phyloP scores from a whole-genome alignment of 192 early-diverging fungal genomes.

The Spinellus fusiger region DNA sequence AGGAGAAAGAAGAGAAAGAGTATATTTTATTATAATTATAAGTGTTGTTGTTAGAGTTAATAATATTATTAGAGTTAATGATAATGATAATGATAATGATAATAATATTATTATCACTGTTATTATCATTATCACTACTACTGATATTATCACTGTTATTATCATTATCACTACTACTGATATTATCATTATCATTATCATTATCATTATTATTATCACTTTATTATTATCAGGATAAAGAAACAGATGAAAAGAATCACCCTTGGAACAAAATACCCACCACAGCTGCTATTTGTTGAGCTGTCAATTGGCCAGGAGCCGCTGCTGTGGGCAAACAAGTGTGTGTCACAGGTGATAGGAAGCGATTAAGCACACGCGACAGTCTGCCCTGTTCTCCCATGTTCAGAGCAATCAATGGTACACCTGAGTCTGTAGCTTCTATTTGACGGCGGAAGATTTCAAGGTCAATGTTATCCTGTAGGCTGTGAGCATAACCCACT shows the following conservation, averaged over 20 bases:
- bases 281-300: no score
- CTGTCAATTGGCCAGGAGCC: slow-evolving; percentile 88
- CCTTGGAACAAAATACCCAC: no score
- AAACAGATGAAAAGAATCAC: no score
- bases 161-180: neutral
- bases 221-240: no score
- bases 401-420: slow-evolving; percentile 85
- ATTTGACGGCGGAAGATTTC: slow-evolving; percentile 52
- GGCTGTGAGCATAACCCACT: slow-evolving; percentile 67
- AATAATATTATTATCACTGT: neutral
- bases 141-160: neutral
- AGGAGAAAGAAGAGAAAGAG: neutral
- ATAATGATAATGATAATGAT: no score
- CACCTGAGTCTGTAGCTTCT: slow-evolving; percentile 24
- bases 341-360: slow-evolving; percentile 90
- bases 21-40: neutral
- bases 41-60: neutral
- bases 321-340: slow-evolving; percentile 62
- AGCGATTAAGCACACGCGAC: slow-evolving; percentile 79
- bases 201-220: no score
- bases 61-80: neutral
- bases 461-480: slow-evolving; percentile 81
- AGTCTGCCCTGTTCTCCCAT: slow-evolving; percentile 85
- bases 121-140: neutral
- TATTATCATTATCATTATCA: neutral